Percentiles rank a stretch among this genome's conserved stretches.
These are phyloP conservation scores for Friedmanniomyces endolithicus DNA, from an alignment of 495 filamentous ascomycete genomes.

Conservation along the genomic window DNA sequence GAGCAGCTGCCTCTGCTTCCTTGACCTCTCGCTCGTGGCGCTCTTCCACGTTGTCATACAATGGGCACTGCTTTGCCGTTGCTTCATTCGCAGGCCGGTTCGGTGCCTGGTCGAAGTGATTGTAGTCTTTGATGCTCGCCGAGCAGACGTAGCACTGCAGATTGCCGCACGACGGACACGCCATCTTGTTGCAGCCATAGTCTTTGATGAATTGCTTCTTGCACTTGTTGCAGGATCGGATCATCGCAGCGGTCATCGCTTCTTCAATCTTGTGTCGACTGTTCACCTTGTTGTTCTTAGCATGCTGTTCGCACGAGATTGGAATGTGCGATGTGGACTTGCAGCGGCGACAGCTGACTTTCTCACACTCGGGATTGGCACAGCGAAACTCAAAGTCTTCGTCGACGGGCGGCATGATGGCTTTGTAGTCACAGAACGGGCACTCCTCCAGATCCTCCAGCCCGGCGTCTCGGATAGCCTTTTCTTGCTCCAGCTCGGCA, in stretches of 20 bases:
- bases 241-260: slow-evolving; percentile 67
- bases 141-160: slow-evolving; percentile 61
- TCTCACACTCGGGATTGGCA: slow-evolving; percentile 49
- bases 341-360: slow-evolving; percentile 63
- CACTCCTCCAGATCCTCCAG: slow-evolving; percentile 38
- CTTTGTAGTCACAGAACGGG: slow-evolving; percentile 74
- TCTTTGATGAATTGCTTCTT: slow-evolving; percentile 53
- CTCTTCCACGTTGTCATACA: slow-evolving; percentile 50
- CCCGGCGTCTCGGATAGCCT: slow-evolving; percentile 41
- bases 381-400: slow-evolving; percentile 66
- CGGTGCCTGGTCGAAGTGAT: slow-evolving; percentile 41
- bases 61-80: slow-evolving; percentile 41
- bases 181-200: slow-evolving; percentile 76
- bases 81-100: slow-evolving; percentile 5
- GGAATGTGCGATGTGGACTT: slow-evolving; percentile 62
- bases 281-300: slow-evolving; percentile 45
- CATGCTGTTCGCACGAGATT: slow-evolving; percentile 54
- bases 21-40: slow-evolving; percentile 56
- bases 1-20: slow-evolving; percentile 48
- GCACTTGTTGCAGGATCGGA: slow-evolving; percentile 56
- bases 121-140: slow-evolving; percentile 40
- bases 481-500: slow-evolving; percentile 56
- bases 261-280: slow-evolving; percentile 63
- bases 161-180: slow-evolving; percentile 48
- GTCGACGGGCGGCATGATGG: slow-evolving; percentile 54